phyloP scores from a whole-genome alignment of 345 rosid genomes.

The Lumnitzera racemosa region DNA sequence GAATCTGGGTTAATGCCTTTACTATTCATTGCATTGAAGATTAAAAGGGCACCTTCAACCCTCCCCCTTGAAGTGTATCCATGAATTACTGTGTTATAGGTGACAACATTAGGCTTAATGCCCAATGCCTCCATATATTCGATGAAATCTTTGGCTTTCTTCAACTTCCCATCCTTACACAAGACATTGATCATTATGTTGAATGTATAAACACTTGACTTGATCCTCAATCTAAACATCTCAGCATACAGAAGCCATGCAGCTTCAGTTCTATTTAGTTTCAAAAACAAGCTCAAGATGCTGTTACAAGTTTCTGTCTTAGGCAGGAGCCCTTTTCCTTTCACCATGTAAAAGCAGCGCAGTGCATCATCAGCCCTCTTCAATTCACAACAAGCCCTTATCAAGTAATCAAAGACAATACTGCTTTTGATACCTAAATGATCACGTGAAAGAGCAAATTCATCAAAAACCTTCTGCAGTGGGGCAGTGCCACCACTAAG shows the following conservation, averaged over 20 bases:
- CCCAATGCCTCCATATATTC: constrained; percentile 59
- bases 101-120: constrained; percentile 57
- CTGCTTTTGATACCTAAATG: constrained; percentile 39
- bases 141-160: constrained; percentile 61
- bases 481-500: constrained; percentile 14
- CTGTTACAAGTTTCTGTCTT: constrained; percentile 64
- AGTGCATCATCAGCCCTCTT: constrained; percentile 53
- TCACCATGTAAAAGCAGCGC: constrained; percentile 61
- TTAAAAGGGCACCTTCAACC: constrained; percentile 55
- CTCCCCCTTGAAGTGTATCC: constrained; percentile 66
- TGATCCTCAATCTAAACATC: constrained; percentile 79
- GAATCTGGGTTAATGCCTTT: constrained; percentile 63
- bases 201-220: constrained; percentile 57
- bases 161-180: constrained; percentile 45
- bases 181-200: constrained; percentile 85
- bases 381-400: constrained; percentile 58
- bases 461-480: constrained; percentile 39
- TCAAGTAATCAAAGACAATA: constrained; percentile 46
- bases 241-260: constrained; percentile 94
- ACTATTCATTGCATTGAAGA: constrained; percentile 50
- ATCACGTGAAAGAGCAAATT: constrained; percentile 34
- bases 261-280: constrained; percentile 39
- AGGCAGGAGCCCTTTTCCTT: constrained; percentile 54
- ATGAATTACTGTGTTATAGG: constrained; percentile 74
- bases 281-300: constrained; percentile 55